Conservation (phyloP, 1,284 basidiomycete genomes). For the Ganoderma lingzhi region DNA sequence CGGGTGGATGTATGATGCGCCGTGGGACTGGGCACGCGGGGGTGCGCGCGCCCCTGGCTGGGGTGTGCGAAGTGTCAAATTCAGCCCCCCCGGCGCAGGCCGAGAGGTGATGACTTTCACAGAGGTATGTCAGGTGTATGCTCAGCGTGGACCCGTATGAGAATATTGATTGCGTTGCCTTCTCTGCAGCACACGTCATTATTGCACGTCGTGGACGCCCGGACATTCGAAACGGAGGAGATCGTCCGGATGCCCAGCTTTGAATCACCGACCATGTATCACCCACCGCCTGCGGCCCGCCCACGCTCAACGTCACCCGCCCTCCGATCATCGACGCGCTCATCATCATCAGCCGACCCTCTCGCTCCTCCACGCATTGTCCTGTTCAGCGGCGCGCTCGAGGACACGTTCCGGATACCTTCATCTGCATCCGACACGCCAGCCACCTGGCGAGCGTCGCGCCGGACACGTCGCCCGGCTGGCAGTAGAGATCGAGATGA, state of each 20-base stretch:
- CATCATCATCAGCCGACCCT: constrained; percentile 16
- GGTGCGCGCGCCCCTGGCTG: constrained; percentile 69
- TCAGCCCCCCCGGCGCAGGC: constrained; percentile 61
- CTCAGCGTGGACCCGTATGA: not conserved
- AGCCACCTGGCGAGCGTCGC: constrained; percentile 31
- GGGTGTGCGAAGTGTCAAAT: constrained; percentile 82
- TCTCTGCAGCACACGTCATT: constrained; percentile 70
- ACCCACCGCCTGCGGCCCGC: constrained; percentile 34
- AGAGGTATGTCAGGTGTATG: constrained; percentile 62
- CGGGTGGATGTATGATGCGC: constrained; percentile 67
- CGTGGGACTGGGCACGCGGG: constrained; percentile 70
- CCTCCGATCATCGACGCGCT: constrained; percentile 27
- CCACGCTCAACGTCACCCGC: constrained; percentile 39
- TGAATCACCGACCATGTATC: constrained; percentile 34
- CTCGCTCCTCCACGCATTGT: constrained; percentile 48
- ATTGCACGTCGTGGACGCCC: constrained; percentile 81
- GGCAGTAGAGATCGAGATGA: constrained; percentile 29
- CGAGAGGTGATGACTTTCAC: constrained; percentile 83
- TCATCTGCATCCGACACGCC: constrained; percentile 35
- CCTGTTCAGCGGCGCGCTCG: constrained; percentile 52
- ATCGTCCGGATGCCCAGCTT: constrained; percentile 67
- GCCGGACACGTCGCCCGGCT: constrained; percentile 24
- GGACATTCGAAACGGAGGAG: constrained; percentile 80
- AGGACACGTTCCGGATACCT: constrained; percentile 64
- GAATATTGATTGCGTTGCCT: constrained; percentile 6